phyloP scores from a whole-genome alignment of 164 flowering plant species.

The Magnolia sinica region DNA sequence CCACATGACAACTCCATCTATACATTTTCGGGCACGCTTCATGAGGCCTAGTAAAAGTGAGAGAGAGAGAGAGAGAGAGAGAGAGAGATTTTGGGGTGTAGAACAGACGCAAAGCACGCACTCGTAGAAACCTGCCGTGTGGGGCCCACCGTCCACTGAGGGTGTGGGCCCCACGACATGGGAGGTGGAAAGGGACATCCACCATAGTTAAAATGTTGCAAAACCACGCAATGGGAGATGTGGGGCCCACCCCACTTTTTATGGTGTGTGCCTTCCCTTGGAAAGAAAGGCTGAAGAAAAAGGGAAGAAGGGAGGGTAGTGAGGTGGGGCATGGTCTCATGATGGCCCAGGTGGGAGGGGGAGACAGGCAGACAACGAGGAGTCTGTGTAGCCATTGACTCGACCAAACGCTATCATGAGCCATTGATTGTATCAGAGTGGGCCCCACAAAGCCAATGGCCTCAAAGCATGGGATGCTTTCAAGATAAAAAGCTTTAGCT shows the following conservation, averaged over 20 bases:
- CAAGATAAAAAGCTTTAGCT: conserved; percentile 6
- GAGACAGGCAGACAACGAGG: conserved; percentile 46
- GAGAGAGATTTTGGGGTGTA: conserved; percentile 4
- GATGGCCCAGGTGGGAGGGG: neutral
- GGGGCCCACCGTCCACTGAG: conserved; percentile 26
- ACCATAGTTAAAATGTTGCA: conserved; percentile 26
- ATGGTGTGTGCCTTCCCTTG: neutral
- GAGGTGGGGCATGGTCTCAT: conserved; percentile 15
- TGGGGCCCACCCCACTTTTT: neutral
- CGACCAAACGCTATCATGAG: conserved; percentile 29
- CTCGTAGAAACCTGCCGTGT: neutral
- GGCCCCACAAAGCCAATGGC: conserved; percentile 7
- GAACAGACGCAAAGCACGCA: conserved; percentile 12
- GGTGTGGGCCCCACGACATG: neutral
- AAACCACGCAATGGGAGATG: conserved; percentile 37
- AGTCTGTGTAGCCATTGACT: conserved; percentile 46
- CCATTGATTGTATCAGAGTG: conserved; percentile 24
- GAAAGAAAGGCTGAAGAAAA: neutral
- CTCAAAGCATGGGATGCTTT: conserved; percentile 40
- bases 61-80: conserved; percentile 7
- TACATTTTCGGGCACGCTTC: neutral
- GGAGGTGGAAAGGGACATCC: conserved; percentile 34
- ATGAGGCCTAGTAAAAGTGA: neutral
- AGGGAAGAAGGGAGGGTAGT: neutral
- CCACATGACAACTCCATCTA: neutral